Evolutionary conservation across 2,329 filamentous ascomycete genomes (phyloP).

Genomic region (Teratosphaeriaceae sp.): DNA sequence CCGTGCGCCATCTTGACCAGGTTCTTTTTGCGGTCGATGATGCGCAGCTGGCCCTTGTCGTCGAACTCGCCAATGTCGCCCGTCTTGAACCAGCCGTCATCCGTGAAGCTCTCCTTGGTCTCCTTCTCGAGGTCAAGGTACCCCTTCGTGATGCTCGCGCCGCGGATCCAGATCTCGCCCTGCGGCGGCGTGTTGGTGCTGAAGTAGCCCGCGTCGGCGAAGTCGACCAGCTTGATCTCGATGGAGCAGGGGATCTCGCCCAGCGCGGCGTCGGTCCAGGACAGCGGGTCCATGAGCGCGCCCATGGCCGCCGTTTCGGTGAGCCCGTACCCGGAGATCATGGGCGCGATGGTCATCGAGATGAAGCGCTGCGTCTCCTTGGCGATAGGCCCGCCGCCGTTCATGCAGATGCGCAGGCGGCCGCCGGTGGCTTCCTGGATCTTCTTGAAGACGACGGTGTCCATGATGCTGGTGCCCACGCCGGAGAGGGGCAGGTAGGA

Average conservation of each 20-base stretch:
- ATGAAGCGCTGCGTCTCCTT: constrained; percentile 85
- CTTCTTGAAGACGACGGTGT: constrained; percentile 83
- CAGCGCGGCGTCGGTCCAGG: constrained; percentile 71
- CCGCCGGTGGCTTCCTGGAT: constrained; percentile 87
- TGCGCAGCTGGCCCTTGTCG: constrained; percentile 66
- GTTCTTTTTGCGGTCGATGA: constrained; percentile 98
- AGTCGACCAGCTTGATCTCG: constrained; percentile 88
- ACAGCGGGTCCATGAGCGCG: constrained; percentile 72
- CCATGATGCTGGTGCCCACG: constrained; percentile 59
- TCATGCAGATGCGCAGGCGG: constrained; percentile 81
- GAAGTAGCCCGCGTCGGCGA: constrained; percentile 80
- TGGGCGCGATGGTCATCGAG: constrained; percentile 85
- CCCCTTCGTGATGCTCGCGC: constrained; percentile 63
- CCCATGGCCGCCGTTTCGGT: constrained; percentile 79
- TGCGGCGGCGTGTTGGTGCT: constrained; percentile 70
- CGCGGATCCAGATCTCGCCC: constrained; percentile 88
- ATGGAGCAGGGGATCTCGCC: constrained; percentile 71
- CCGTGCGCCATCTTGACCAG: constrained; percentile 91
- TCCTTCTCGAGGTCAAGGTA: constrained; percentile 87
- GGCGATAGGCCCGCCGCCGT: constrained; percentile 85
- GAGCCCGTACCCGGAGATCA: constrained; percentile 90
- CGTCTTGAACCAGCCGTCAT: constrained; percentile 94
- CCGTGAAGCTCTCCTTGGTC: constrained; percentile 66
- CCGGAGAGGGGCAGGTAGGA: constrained; percentile 43
- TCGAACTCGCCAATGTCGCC: constrained; percentile 93